phyloP scores from a whole-genome alignment of 139 green algal species.

The Coelastrella sp. region DNA sequence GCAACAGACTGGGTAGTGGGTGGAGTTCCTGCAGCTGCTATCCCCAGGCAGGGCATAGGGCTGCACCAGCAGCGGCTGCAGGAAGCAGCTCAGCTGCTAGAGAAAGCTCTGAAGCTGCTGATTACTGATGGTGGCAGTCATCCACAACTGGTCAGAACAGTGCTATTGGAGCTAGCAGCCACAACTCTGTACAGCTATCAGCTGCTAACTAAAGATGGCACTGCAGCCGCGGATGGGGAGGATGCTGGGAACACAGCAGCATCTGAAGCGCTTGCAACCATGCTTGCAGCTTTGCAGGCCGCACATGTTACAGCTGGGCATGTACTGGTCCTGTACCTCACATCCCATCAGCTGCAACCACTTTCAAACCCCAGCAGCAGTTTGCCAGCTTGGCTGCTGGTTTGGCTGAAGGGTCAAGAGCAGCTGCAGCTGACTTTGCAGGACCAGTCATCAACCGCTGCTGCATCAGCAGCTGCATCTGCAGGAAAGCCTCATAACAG shows the following conservation, averaged over 20 bases:
- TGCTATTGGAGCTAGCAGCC: slow-evolving; percentile 9
- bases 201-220: neutral
- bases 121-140: slow-evolving; percentile 20
- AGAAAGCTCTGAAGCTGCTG: neutral
- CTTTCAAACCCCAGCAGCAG: neutral
- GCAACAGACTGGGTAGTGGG: neutral
- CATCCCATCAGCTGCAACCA: slow-evolving; percentile 12
- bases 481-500: neutral
- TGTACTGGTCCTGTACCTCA: neutral
- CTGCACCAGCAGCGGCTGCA: slow-evolving; percentile 5
- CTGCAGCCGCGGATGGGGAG: neutral
- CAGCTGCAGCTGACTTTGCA: slow-evolving; percentile 11
- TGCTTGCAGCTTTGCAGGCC: slow-evolving; percentile 12
- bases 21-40: neutral
- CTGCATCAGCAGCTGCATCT: slow-evolving; percentile 11
- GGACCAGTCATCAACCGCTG: neutral
- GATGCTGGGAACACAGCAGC: no score
- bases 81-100: slow-evolving; percentile 13
- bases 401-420: slow-evolving; percentile 21
- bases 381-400: slow-evolving; percentile 23
- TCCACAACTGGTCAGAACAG: neutral
- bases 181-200: neutral
- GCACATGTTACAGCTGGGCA: slow-evolving; percentile 28
- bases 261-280: neutral
- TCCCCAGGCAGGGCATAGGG: neutral